Percentiles rank a stretch among this genome's conserved stretches.
phyloP scores from a whole-genome alignment of 768 basidiomycete genomes.

The Calocybe gangraenosa region DNA sequence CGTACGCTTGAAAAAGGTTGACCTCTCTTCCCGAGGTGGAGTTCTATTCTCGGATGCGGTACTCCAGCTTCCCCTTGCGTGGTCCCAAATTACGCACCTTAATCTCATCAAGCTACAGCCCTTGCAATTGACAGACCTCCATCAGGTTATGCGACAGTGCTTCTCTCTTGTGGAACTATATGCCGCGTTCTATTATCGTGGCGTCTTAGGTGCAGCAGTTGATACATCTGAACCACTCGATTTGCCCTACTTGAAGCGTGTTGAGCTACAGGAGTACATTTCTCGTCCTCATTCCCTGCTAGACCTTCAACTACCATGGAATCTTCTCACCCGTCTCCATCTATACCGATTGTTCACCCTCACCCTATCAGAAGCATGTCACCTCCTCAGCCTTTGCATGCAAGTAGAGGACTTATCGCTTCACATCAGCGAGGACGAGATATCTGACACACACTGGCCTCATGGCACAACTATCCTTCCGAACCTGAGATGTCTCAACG shows the following conservation, averaged over 20 bases:
- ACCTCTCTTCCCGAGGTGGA: neutral
- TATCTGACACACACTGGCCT: no score
- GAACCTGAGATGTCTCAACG: no score
- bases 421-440: no score
- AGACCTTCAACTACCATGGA: neutral
- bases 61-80: neutral
- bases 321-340: neutral
- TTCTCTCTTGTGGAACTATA: neutral
- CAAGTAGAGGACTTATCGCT: no score
- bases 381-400: no score
- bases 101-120: neutral
- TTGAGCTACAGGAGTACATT: neutral
- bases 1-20: neutral
- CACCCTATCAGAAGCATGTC: no score
- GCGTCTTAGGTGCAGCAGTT: neutral
- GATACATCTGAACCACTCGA: neutral
- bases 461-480: no score
- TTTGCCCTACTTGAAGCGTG: neutral
- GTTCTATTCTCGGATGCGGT: neutral
- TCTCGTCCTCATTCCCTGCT: neutral
- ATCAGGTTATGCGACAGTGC: neutral
- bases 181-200: neutral
- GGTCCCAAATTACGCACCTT: neutral
- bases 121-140: neutral
- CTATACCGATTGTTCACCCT: neutral